phyloP scores from a whole-genome alignment of 2,329 filamentous ascomycete species.

The Huntiella omanensis region DNA sequence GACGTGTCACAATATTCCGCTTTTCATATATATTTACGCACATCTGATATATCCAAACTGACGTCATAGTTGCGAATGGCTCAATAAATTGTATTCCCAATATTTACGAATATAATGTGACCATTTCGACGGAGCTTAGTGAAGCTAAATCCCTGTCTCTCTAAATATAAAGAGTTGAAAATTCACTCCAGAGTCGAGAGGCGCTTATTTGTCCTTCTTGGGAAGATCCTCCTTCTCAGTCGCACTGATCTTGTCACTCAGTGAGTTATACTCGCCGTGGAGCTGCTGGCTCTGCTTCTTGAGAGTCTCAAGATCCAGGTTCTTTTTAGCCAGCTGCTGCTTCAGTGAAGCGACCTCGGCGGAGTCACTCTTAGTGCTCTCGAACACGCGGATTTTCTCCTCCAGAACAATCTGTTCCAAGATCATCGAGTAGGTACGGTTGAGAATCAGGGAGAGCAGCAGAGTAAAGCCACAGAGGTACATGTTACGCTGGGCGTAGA shows the following conservation, averaged over 20 bases:
- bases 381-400: conserved; percentile 71
- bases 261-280: conserved; percentile 64
- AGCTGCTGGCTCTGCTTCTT: conserved; percentile 86
- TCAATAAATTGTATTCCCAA: too few relatives aligned
- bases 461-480: conserved; percentile 99
- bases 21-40: too few relatives aligned
- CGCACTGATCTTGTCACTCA: conserved; percentile 63
- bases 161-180: too few relatives aligned
- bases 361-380: conserved; percentile 40
- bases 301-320: conserved; percentile 65
- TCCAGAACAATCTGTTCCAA: conserved; percentile 79
- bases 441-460: conserved; percentile 94
- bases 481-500: conserved; percentile 99
- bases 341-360: conserved; percentile 55
- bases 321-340: conserved; percentile 58
- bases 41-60: too few relatives aligned
- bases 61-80: too few relatives aligned
- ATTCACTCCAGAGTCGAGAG: background rate
- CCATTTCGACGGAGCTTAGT: too few relatives aligned
- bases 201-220: conserved; percentile 37
- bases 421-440: conserved; percentile 97
- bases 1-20: too few relatives aligned
- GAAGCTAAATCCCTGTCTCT: too few relatives aligned
- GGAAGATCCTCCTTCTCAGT: conserved; percentile 30
- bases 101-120: too few relatives aligned